Base-by-base conservation (phyloP, 148 eudicot genomes). In the Mesembryanthemum crystallinum region DNA sequence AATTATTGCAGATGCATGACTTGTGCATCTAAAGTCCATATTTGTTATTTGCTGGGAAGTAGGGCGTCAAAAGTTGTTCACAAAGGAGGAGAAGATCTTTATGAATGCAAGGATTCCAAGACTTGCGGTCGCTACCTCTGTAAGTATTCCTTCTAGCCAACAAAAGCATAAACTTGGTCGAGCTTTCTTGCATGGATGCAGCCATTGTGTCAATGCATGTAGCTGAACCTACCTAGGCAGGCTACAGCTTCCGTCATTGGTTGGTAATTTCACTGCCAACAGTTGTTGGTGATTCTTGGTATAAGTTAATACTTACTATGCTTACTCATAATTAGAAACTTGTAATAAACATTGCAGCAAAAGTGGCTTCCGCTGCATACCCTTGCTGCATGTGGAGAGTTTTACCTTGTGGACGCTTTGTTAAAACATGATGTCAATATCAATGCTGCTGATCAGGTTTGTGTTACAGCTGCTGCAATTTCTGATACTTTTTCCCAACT, bases 291-390 rank as follows among this genome's bases (percentile, higher is more conserved):
- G 60, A 28, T 8, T 67, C 39, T 28, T 15, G 23, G 30, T 39
- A 8, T 51, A 4, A 15, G 45, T 61, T 23, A 49, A 25, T 59
- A 32, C 28, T 23, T 61, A 49, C 62, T 29, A 52, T 72, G 35
- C 17, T 43, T 61, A 21, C 29, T 27, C 17, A 32, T 27, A 57
- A 20, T 61, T 59, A 43, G 11, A 24, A 8, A 30, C 68, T 21
- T 64, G 39, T 78, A 32, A 18, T 57, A 0, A 64, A 59, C 72
- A 28, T 63, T 83, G 64, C 90, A 92, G 99, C 83, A 75, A 49
- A 92, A 90, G 82, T 95, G 99, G 99, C 84, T 86, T 63, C 99
- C 92, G 43, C 86, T 92, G 49, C 99, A 95, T 74, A 79, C 92
- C 59, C 90, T 95, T 79, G 90, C 89, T 76, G 87, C 97, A 67